These are phyloP conservation scores for Auricularia sp. DNA, from an alignment of 768 basidiomycete species.

Conservation along the genomic window DNA sequence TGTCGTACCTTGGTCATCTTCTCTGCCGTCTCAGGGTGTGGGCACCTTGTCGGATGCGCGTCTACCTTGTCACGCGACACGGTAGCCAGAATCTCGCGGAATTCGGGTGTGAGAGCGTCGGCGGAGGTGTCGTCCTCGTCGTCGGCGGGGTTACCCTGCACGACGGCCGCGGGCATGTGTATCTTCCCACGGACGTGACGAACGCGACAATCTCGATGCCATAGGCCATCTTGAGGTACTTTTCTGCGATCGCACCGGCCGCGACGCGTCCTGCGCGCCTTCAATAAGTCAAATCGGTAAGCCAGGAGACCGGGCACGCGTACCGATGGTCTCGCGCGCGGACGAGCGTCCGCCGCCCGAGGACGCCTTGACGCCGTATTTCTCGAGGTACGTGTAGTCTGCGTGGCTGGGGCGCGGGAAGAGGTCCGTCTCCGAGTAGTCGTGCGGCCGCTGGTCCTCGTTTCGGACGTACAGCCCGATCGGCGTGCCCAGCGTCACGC, in stretches of 20 bases:
- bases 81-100: conserved; percentile 62
- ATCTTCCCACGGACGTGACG: conserved; percentile 95
- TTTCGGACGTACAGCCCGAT: conserved; percentile 95
- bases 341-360: conserved; percentile 91
- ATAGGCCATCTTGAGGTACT: conserved; percentile 76
- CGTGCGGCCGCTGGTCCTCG: conserved; percentile 96
- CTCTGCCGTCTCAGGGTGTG: conserved; percentile 78
- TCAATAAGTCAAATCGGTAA: not conserved
- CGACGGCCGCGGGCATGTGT: conserved; percentile 49
- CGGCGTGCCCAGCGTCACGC: conserved; percentile 92
- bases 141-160: conserved; percentile 17
- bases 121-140: conserved; percentile 44
- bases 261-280: conserved; percentile 71
- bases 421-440: conserved; percentile 95
- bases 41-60: conserved; percentile 77
- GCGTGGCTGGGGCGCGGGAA: conserved; percentile 97
- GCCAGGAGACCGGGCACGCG: conserved; percentile 4
- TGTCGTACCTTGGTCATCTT: conserved; percentile 73
- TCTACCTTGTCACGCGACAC: conserved; percentile 86
- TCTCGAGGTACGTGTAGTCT: conserved; percentile 95
- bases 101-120: conserved; percentile 77
- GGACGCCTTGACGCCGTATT: conserved; percentile 95
- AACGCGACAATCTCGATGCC: conserved; percentile 96
- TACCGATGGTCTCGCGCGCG: conserved; percentile 94
- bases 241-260: conserved; percentile 96